phyloP scores from a whole-genome alignment of 495 filamentous ascomycete genomes.

The Penicillium subrubescens region DNA sequence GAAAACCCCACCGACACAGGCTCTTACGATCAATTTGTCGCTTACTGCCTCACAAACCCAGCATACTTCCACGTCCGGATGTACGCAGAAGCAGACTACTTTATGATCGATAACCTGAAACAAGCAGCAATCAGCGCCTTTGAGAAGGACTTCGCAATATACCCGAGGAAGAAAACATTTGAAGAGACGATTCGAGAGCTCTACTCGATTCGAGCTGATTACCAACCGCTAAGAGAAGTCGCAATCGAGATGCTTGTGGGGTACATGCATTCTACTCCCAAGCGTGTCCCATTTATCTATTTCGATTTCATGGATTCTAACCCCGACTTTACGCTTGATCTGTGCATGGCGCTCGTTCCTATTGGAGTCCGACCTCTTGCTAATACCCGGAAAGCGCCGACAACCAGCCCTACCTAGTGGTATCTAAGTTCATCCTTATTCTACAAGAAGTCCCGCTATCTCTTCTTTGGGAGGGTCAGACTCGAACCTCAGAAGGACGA shows the following conservation, averaged over 20 bases:
- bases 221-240: neutral
- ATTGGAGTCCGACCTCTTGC: too few species aligned
- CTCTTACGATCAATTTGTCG: neutral
- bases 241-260: neutral
- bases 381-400: neutral
- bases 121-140: neutral
- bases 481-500: neutral
- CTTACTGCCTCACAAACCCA: neutral
- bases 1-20: neutral
- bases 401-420: too few species aligned
- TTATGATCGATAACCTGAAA: neutral
- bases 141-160: neutral
- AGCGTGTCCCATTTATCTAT: neutral
- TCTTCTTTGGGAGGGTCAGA: neutral
- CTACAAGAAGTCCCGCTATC: too few species aligned
- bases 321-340: neutral
- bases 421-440: too few species aligned
- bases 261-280: too few species aligned
- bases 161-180: neutral
- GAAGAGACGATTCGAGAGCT: neutral
- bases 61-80: neutral
- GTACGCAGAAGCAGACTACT: neutral
- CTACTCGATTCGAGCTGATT: neutral
- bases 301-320: neutral
- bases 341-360: neutral